phyloP scores from a whole-genome alignment of 176 grass and related monocot species.

The Melocanna baccifera region DNA sequence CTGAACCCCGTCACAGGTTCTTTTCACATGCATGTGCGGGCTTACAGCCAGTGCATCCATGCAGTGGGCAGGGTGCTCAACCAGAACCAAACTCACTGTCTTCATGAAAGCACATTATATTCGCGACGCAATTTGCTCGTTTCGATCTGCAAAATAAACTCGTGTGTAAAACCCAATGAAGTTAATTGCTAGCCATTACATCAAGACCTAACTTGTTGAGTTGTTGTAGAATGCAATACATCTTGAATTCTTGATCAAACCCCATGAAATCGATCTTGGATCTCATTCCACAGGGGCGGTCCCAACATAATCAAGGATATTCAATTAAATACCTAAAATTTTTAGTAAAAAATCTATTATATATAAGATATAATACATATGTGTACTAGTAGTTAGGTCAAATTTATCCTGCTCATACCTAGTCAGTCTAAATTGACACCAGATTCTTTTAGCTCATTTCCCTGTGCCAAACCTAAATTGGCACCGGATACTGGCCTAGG shows the following conservation, averaged over 20 bases:
- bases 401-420: no score
- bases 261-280: not conserved
- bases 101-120: not conserved
- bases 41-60: not conserved
- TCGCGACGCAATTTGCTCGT: not conserved
- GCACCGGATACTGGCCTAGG: no score
- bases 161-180: not conserved
- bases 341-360: no score
- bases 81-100: not conserved
- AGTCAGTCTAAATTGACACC: no score
- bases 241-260: not conserved
- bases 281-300: not conserved
- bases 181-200: not conserved
- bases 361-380: no score
- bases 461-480: no score
- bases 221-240: not conserved
- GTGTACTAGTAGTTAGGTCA: no score
- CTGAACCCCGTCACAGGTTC: not conserved
- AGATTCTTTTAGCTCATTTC: no score
- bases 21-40: slow-evolving; percentile 23
- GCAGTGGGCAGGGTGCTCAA: not conserved
- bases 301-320: no score
- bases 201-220: not conserved
- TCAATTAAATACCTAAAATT: no score
- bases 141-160: not conserved